Evolutionary conservation across 495 filamentous ascomycete species (phyloP).

Genomic region (Penicillium subrubescens): DNA sequence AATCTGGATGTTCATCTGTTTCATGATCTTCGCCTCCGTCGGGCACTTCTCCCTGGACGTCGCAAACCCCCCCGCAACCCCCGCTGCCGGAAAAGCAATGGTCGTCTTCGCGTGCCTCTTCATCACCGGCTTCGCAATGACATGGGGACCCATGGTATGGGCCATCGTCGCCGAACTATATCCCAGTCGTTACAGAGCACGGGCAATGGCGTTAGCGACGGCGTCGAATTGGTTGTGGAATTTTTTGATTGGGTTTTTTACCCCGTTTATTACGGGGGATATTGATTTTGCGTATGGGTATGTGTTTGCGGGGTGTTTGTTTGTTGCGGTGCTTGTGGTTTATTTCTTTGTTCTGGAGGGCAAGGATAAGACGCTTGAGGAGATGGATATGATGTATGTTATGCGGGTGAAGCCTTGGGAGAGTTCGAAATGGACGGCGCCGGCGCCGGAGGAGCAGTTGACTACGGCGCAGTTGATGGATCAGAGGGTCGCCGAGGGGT

Average conservation of each 20-base stretch:
- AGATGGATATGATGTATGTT: conserved; percentile 84
- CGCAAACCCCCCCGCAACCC: conserved; percentile 47
- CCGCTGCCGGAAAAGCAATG: conserved; percentile 66
- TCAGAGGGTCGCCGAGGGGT: conserved; percentile 25
- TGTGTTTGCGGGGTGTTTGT: conserved; percentile 71
- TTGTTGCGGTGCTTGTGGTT: conserved; percentile 65
- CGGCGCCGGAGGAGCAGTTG: conserved; percentile 33
- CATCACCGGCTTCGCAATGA: conserved; percentile 56
- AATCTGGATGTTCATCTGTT: conserved; percentile 69
- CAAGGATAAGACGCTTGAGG: conserved; percentile 65
- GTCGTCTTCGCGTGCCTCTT: conserved; percentile 74
- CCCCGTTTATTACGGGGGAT: conserved; percentile 67
- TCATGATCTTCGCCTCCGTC: conserved; percentile 72
- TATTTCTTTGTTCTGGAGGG: conserved; percentile 75
- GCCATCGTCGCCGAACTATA: conserved; percentile 80
- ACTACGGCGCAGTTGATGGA: conserved; percentile 37
- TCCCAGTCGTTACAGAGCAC: conserved; percentile 70
- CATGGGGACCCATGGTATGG: conserved; percentile 87
- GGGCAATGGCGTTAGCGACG: conserved; percentile 76
- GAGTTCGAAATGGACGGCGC: conserved; percentile 42
- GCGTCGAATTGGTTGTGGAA: conserved; percentile 88
- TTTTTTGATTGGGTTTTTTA: conserved; percentile 80
- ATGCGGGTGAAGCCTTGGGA: conserved; percentile 65
- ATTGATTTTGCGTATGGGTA: conserved; percentile 78
- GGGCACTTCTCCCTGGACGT: conserved; percentile 62